Percentiles rank a stretch among this genome's conserved stretches.
These are phyloP conservation scores for Fusarium sp. DNA, from an alignment of 2,329 filamentous ascomycete species.

Conservation along the genomic window DNA sequence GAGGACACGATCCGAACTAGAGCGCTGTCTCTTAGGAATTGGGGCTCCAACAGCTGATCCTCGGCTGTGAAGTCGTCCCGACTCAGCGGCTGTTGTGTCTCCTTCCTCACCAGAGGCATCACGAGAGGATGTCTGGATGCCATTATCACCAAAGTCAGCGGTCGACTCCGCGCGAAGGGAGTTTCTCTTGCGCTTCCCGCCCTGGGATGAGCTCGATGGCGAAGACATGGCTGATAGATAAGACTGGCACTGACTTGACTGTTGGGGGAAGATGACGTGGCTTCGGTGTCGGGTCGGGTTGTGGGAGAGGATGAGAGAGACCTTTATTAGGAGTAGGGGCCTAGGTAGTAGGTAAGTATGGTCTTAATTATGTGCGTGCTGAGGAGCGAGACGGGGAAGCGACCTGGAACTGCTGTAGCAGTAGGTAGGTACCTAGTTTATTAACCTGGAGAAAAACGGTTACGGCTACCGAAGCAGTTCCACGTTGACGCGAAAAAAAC, in stretches of 20 bases:
- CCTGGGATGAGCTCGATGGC: constrained; percentile 61
- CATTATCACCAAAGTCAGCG: constrained; percentile 59
- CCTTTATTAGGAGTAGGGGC: constrained; percentile 1
- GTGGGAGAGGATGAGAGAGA: constrained; percentile 16
- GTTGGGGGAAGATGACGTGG: constrained; percentile 23
- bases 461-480: constrained; percentile 33
- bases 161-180: constrained; percentile 60
- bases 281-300: constrained; percentile 29
- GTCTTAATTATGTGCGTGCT: constrained; percentile 9
- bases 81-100: constrained; percentile 74
- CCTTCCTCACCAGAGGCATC: constrained; percentile 86
- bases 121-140: constrained; percentile 75
- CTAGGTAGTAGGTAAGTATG: background rate
- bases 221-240: constrained; percentile 29
- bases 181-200: constrained; percentile 84
- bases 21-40: constrained; percentile 81
- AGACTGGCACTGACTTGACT: background rate
- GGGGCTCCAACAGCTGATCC: constrained; percentile 62
- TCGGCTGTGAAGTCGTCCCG: constrained; percentile 65
- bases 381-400: constrained; percentile 13
- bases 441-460: constrained; percentile 33
- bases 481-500: constrained; percentile 37
- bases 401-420: constrained; percentile 2
- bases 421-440: background rate
- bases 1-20: constrained; percentile 63